Conservation (phyloP, 2,329 filamentous ascomycete genomes). For the Geoglossum cookeanum region DNA sequence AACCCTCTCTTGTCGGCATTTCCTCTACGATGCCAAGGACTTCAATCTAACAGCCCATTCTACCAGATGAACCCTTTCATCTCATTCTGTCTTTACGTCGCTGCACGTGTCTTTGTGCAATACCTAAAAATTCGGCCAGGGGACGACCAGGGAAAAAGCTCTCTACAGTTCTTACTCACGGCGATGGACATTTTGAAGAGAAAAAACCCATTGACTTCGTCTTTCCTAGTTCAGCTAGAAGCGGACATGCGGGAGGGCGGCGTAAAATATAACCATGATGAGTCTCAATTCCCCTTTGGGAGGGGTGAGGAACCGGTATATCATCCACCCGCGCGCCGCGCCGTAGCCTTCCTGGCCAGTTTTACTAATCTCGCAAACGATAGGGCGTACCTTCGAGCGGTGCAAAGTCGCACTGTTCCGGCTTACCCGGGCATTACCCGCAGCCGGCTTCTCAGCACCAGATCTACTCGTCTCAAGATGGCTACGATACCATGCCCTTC, state of each 20-base stretch:
- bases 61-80: conserved; percentile 83
- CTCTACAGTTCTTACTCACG: conserved; percentile 72
- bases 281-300: not conserved
- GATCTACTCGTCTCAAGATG: not conserved
- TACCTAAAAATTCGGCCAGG: conserved; percentile 88
- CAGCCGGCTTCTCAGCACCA: not conserved
- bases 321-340: not conserved
- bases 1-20: not conserved
- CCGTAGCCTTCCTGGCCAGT: not conserved
- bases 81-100: conserved; percentile 90
- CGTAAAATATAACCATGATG: not conserved
- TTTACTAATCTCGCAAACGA: not conserved
- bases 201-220: conserved; percentile 81
- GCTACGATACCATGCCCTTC: not conserved
- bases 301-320: conserved; percentile 4
- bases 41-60: conserved; percentile 7
- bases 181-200: conserved; percentile 81
- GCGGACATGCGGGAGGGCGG: conserved; percentile 54
- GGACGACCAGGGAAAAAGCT: conserved; percentile 58
- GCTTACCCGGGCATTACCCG: not conserved
- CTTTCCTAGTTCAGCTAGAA: conserved; percentile 82
- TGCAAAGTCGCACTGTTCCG: not conserved
- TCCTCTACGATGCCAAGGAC: not conserved
- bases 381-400: too few species aligned
- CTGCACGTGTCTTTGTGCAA: conserved; percentile 84